phyloP scores from a whole-genome alignment of 805 yeast genomes.

The Lachancea fermentati region DNA sequence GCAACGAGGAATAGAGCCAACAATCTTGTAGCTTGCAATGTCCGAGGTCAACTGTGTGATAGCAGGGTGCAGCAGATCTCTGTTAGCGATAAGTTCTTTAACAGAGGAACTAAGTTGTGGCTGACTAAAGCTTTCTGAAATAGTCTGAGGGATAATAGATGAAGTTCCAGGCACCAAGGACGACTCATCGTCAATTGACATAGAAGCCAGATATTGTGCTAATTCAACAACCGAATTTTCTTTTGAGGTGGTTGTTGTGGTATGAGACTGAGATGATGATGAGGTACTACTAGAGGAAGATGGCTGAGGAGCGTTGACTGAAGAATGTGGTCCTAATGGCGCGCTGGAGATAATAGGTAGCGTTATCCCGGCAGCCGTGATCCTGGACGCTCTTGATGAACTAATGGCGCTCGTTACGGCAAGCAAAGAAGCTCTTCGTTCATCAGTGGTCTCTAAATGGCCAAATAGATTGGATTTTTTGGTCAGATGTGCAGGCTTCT shows the following conservation, averaged over 20 bases:
- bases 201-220: conserved; percentile 16
- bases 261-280: conserved; percentile 7
- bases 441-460: conserved; percentile 75
- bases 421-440: conserved; percentile 45
- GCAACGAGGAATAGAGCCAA: conserved; percentile 87
- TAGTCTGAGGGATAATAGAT: conserved; percentile 41
- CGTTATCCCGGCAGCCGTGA: conserved; percentile 33
- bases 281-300: conserved; percentile 7
- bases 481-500: conserved; percentile 29
- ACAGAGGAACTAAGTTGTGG: conserved; percentile 27
- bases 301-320: conserved; percentile 13
- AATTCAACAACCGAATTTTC: conserved; percentile 7
- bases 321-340: conserved; percentile 19
- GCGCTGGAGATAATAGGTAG: conserved; percentile 30
- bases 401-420: conserved; percentile 32
- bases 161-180: conserved; percentile 36
- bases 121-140: conserved; percentile 22
- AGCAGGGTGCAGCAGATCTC: conserved; percentile 75
- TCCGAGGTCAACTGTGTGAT: conserved; percentile 73
- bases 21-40: conserved; percentile 75
- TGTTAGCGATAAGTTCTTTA: conserved; percentile 30
- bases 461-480: conserved; percentile 65
- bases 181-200: conserved; percentile 26
- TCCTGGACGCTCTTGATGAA: conserved; percentile 29
- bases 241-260: conserved; percentile 2